phyloP scores from a whole-genome alignment of 2,329 filamentous ascomycete genomes.

The Monosporascus sp. region DNA sequence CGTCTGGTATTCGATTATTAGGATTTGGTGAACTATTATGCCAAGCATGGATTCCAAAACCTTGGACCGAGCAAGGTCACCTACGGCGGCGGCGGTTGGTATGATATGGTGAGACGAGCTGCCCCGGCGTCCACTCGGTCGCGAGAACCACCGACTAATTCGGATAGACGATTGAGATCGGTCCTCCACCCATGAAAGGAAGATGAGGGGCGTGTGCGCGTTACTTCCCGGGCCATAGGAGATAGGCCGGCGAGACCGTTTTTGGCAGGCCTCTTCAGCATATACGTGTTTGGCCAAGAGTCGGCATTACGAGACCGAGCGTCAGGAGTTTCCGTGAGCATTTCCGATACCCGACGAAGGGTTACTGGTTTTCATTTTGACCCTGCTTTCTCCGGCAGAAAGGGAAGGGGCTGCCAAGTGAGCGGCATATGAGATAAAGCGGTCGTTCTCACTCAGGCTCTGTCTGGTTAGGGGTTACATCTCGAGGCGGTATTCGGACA shows the following conservation, averaged over 20 bases:
- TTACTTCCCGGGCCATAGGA: not conserved
- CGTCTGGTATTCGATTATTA: conserved; percentile 20
- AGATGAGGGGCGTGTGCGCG: not conserved
- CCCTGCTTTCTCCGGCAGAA: not conserved
- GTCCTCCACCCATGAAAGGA: conserved; percentile 2
- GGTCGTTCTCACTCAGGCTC: not conserved
- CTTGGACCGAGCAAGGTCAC: conserved; percentile 62
- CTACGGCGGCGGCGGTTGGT: conserved; percentile 77
- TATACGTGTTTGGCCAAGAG: not conserved
- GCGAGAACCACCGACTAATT: not conserved
- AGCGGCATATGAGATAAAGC: not conserved
- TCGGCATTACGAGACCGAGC: not conserved
- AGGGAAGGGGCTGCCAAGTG: not conserved
- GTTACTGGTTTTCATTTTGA: not conserved
- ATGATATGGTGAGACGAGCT: conserved; percentile 63
- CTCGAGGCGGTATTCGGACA: not conserved
- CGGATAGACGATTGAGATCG: conserved; percentile 1
- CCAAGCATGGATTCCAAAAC: conserved; percentile 67
- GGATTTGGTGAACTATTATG: conserved; percentile 70
- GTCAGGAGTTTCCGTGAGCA: not conserved
- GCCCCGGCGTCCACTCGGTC: not conserved
- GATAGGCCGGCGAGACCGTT: not conserved
- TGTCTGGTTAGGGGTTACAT: not conserved
- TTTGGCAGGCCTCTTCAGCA: not conserved
- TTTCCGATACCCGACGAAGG: not conserved